Conservation (phyloP, 2,329 filamentous ascomycete species). For the Sclerotinia borealis region DNA sequence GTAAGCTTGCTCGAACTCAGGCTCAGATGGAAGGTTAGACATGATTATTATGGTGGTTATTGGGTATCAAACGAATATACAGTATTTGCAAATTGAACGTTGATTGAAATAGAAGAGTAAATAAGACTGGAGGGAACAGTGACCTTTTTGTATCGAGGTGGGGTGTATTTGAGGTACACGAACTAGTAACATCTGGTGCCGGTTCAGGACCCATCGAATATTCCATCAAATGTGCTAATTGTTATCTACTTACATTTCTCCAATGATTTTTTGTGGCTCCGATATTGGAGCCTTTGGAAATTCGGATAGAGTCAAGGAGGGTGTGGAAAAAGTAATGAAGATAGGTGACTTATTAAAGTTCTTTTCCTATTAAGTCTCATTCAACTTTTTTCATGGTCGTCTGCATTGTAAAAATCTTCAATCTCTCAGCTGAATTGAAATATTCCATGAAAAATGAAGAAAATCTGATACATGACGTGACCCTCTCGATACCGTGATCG, state of each 20-base stretch:
- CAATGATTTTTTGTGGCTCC: background rate
- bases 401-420: background rate
- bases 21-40: constrained; percentile 81
- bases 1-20: constrained; percentile 98
- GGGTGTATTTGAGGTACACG: background rate
- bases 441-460: background rate
- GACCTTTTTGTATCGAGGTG: constrained; percentile 10
- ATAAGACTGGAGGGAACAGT: background rate
- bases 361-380: background rate
- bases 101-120: background rate
- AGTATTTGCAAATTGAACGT: background rate
- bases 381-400: background rate
- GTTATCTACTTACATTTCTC: background rate
- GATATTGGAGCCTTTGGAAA: constrained; percentile 3
- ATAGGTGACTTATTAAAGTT: background rate
- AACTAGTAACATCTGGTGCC: constrained; percentile 4
- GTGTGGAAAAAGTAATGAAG: background rate
- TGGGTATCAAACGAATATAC: background rate
- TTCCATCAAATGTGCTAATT: background rate
- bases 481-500: constrained; percentile 1
- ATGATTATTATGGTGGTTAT: constrained; percentile 40
- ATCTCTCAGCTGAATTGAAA: background rate
- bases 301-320: background rate
- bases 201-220: background rate
- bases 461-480: background rate